Evolutionary conservation across 352 stramenopile genomes (phyloP), one percentile per base, ranked within the genome.

Genomic region (Globisporangium alternatum): DNA sequence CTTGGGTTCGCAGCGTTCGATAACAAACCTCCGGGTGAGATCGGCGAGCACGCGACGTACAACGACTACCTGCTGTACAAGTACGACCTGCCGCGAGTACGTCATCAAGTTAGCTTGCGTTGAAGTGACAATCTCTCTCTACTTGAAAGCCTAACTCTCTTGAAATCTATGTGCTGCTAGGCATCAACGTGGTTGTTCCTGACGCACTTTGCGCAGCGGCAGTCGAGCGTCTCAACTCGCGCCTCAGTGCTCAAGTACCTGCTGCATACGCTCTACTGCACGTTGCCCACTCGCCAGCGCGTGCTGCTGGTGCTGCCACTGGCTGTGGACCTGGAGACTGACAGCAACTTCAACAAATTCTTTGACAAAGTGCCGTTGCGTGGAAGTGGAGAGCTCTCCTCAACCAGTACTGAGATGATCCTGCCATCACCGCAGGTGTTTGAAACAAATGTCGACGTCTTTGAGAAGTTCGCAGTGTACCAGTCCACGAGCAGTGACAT

Each of bases 1-100:
- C 60, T 93, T 13, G 86, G 81, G 56, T 91, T 94, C 54, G 76
- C 79, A 5, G 71, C 78, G 9, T 81, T 92, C 22, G 78, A 94
- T 60, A 76, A 72, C 62, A 70, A 56, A 5, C 77, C 86, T 5
- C 67, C 77, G 4, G 77, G 77, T 4, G 71, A 90, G 51, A 45
- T 85, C 21, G 66, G 60, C 17, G 80, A 88, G 33, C 66, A 65
- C 19, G 70, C 75, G 35, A 41, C 54, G 21, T 75, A 78, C 51
- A 67, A 71, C 28, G 52, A 55, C 15, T 88, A 86, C 59, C 62
- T 91, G 39, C 52, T 76, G 21, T 53, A 69, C 65, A 84, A 81
- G 47, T 88, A 83, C 66, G 76, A 87, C 8, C 71, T 91, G 0
- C 69, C 83, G 21, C 65, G 68, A 52, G 77, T 83, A 75, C 30